Base-by-base conservation (phyloP, 306 rosid genomes). In the Lotus japonicus region DNA sequence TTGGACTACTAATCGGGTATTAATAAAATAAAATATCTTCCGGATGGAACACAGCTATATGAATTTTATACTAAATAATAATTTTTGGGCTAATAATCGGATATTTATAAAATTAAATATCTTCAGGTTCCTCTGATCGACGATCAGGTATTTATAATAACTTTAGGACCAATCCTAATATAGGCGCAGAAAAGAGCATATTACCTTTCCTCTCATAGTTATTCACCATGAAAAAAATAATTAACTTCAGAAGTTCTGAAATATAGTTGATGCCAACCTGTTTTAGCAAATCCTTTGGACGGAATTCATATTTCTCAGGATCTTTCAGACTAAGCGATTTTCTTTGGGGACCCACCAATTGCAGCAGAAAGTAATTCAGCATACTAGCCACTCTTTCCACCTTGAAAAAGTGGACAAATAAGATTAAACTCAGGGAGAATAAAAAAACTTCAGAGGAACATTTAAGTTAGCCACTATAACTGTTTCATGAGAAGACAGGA, bases 371-470 rank as follows among this genome's bases (percentile, higher is more conserved):
- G 61, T 95, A 95, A 87, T 91, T 95, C 77, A 95, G 97, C 99
- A 95, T 95, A 79, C 99, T 91, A 54, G 99, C 99, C 69, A 95
- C 99, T 78, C 99, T 83, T 62, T 95, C 99, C 54, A 95, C 97
- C 99, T 95, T 82, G 63, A 65, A 73, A 67, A 66, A 38, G 71
- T 48, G 31, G 16, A 7, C 13, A 76, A 33, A 63, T 5, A 50
- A 19, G 36, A 75, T 9, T 45, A 13, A 51, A 33, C 38, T 62
- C 12, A 15, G 43, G 66, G 41, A 48, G 42, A 28, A 63, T 48
- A 77, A 31, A 21, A 21, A 41, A 21, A 55, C 23, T 60, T 59
- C 61, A 68, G 50, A 59, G 45, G 41, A 68, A 64, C 16, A 33
- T 48, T 19, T 9, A 9, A 38, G 33, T 50, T 73, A 64, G 45